These are phyloP conservation scores for Pilasporangium apinafurcum DNA, from an alignment of 352 stramenopile species.

Conservation along the genomic window DNA sequence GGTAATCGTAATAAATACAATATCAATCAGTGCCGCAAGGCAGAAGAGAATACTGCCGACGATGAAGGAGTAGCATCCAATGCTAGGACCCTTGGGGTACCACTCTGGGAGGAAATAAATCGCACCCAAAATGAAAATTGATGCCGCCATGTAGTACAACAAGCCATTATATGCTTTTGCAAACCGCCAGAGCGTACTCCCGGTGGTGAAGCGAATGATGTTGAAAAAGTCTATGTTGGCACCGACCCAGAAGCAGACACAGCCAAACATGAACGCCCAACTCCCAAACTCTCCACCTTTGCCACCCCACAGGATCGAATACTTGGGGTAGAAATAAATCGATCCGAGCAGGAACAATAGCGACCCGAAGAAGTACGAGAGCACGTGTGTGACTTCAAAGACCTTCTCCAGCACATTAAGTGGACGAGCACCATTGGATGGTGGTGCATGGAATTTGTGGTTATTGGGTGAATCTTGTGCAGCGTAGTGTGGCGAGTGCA, in stretches of 20 bases:
- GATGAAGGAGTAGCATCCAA: slow-evolving; percentile 76
- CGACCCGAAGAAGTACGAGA: slow-evolving; percentile 55
- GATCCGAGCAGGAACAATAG: slow-evolving; percentile 71
- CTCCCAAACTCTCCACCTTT: slow-evolving; percentile 52
- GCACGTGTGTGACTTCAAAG: slow-evolving; percentile 42
- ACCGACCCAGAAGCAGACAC: slow-evolving; percentile 55
- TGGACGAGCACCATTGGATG: slow-evolving; percentile 7
- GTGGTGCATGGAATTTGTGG: not conserved
- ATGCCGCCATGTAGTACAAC: slow-evolving; percentile 59
- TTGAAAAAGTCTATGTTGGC: slow-evolving; percentile 73
- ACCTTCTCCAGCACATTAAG: slow-evolving; percentile 29
- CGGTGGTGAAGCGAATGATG: slow-evolving; percentile 51
- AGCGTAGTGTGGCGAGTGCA: no score
- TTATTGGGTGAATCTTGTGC: no score
- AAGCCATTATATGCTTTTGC: slow-evolving; percentile 54
- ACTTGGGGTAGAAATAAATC: slow-evolving; percentile 79
- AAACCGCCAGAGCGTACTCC: slow-evolving; percentile 35
- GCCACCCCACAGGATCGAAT: slow-evolving; percentile 50
- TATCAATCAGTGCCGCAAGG: slow-evolving; percentile 45
- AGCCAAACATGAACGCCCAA: slow-evolving; percentile 71
- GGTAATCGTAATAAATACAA: slow-evolving; percentile 58
- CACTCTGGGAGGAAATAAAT: slow-evolving; percentile 75
- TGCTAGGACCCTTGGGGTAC: slow-evolving; percentile 54
- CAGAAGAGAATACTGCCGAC: slow-evolving; percentile 65
- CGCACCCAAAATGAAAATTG: slow-evolving; percentile 69